phyloP scores from a whole-genome alignment of 139 green algal genomes.

The Astrephomene gubernaculifera region DNA sequence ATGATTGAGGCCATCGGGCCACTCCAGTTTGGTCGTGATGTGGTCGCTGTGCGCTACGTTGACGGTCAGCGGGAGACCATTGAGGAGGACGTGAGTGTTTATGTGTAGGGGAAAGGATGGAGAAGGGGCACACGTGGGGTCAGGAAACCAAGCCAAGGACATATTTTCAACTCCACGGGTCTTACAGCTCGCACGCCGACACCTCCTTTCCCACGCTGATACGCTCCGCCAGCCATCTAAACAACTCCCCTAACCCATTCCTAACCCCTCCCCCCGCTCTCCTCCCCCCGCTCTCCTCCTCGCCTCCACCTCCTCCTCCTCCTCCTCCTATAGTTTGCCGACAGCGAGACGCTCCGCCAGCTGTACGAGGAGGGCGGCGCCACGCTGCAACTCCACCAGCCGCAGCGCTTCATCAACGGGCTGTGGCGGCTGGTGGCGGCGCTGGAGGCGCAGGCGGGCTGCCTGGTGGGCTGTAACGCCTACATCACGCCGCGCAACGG shows the following conservation, averaged over 20 bases:
- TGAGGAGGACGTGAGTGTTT: conserved; percentile 60
- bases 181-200: no score
- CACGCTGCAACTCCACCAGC: conserved; percentile 73
- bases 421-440: conserved; percentile 67
- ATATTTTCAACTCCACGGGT: no score
- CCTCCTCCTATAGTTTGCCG: conserved; percentile 47
- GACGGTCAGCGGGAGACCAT: conserved; percentile 64
- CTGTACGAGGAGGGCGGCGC: conserved; percentile 52
- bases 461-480: conserved; percentile 85
- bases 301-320: not conserved
- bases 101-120: no score
- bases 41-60: conserved; percentile 70
- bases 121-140: no score
- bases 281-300: not conserved
- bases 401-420: conserved; percentile 74
- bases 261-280: not conserved
- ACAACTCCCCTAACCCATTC: no score
- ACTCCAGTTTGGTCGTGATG: conserved; percentile 69
- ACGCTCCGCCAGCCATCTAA: no score
- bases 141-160: no score
- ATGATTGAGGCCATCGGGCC: conserved; percentile 29
- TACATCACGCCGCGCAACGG: conserved; percentile 69
- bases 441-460: conserved; percentile 79
- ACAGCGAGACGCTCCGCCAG: conserved; percentile 32
- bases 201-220: no score